These are phyloP conservation scores for Pezicula radicicola DNA, from an alignment of 2,329 filamentous ascomycete genomes.

Conservation along the genomic window DNA sequence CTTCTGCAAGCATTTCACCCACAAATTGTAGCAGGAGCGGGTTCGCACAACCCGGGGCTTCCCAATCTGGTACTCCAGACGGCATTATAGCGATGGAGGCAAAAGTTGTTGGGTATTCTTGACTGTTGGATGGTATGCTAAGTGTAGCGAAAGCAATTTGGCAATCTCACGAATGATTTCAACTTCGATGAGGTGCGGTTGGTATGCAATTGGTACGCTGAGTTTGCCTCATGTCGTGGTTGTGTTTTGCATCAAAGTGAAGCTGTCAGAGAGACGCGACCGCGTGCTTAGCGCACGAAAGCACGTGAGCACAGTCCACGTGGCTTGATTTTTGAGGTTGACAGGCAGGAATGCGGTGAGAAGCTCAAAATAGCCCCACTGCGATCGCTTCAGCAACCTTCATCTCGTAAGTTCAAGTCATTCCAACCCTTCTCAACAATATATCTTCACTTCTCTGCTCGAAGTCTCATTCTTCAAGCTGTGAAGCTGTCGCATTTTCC, in stretches of 20 bases:
- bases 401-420: not conserved
- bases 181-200: too few relatives aligned
- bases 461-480: too few relatives aligned
- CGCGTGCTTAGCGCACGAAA: not conserved
- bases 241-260: too few relatives aligned
- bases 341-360: conserved; percentile 1
- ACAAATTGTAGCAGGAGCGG: conserved; percentile 71
- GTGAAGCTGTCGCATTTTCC: too few relatives aligned
- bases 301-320: not conserved
- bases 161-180: too few relatives aligned
- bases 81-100: not conserved
- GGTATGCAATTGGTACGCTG: too few relatives aligned
- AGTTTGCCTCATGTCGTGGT: too few relatives aligned
- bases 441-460: not conserved
- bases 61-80: conserved; percentile 6
- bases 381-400: not conserved
- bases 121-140: too few relatives aligned
- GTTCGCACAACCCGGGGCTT: conserved; percentile 42
- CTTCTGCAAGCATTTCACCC: conserved; percentile 72
- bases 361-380: conserved; percentile 1
- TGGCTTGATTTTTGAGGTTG: not conserved
- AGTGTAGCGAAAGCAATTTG: too few relatives aligned
- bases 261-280: conserved; percentile 1
- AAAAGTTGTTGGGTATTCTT: too few relatives aligned
- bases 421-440: not conserved